Base-by-base conservation (phyloP, 805 yeast species). In the Candida arabinofermentans region DNA sequence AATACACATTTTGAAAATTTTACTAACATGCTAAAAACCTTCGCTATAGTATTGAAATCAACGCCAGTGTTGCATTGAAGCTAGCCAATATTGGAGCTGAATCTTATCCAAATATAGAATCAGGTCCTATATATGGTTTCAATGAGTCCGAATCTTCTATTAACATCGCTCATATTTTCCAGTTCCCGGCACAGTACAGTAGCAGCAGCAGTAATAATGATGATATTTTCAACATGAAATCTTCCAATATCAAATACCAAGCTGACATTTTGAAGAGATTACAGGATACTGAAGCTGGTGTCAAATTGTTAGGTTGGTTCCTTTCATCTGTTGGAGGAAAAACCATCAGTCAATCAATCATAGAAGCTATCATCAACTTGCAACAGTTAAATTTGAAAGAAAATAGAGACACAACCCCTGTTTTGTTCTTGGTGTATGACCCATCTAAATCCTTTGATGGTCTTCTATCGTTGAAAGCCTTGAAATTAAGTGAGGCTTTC, bases 221-320 rank as follows among this genome's bases (percentile, higher is more conserved):
- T 50, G 84, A 79, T 51, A 52, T 58, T 24, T 76, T 76, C 58
- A 70, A 77, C 42, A 70, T 81, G 41, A 59, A 54, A 39, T 74
- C 77, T 56, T 71, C 79, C 50, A 86, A 87, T 44, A 67, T 69
- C 44, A 77, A 74, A 59, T 88, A 79, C 66, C 89, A 83, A 60
- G 75, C 74, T 39, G 88, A 83, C 36, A 70, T 84, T 55, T 69
- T 83, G 50, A 74, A 77, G 33, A 75, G 77, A 46, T 73, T 86
- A 48, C 76, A 71, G 54, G 73, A 71, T 41, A 75, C 80, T 47
- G 82, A 83, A 37, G 70, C 77, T 46, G 90, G 89, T 35, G 71
- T 79, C 33, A 85, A 81, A 57, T 72, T 81, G 46, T 75, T 81
- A 48, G 96, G 96, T 26, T 87, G 90, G 88, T 87, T 85, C 66